These are phyloP conservation scores for Colletotrichum orbiculare DNA, from an alignment of 2,329 filamentous ascomycete species.

Conservation along the genomic window DNA sequence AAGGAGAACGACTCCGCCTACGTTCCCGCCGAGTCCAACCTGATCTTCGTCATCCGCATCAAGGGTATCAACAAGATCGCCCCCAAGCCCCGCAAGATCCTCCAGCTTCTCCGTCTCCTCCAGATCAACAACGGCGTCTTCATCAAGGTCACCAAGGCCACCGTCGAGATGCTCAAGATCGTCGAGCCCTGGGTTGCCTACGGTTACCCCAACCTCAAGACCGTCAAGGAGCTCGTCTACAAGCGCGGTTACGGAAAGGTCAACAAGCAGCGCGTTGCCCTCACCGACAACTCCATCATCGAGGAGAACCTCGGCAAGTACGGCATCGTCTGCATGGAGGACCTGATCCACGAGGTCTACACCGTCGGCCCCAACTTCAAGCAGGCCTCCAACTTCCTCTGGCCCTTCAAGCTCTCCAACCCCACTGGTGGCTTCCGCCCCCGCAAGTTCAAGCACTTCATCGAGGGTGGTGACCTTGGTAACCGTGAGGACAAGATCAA, in stretches of 20 bases:
- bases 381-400: constrained; percentile 99
- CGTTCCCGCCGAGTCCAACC: constrained; percentile 92
- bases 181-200: constrained; percentile 99
- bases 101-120: constrained; percentile 98
- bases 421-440: constrained; percentile 95
- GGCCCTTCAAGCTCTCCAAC: constrained; percentile 99
- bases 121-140: constrained; percentile 99
- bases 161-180: constrained; percentile 95
- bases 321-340: constrained; percentile 99
- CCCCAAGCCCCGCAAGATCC: constrained; percentile 99
- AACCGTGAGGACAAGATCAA: constrained; percentile 99
- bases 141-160: constrained; percentile 97
- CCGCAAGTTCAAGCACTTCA: constrained; percentile 99
- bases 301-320: constrained; percentile 97
- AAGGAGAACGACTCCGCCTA: constrained; percentile 95
- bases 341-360: constrained; percentile 99
- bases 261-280: constrained; percentile 95
- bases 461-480: constrained; percentile 97
- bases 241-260: constrained; percentile 99
- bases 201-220: constrained; percentile 99
- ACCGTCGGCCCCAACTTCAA: constrained; percentile 99
- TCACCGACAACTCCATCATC: constrained; percentile 98
- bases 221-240: constrained; percentile 98
- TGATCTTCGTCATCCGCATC: constrained; percentile 98
- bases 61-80: constrained; percentile 99